phyloP scores from a whole-genome alignment of 2,329 filamentous ascomycete genomes.

The Laburnicola sp. region DNA sequence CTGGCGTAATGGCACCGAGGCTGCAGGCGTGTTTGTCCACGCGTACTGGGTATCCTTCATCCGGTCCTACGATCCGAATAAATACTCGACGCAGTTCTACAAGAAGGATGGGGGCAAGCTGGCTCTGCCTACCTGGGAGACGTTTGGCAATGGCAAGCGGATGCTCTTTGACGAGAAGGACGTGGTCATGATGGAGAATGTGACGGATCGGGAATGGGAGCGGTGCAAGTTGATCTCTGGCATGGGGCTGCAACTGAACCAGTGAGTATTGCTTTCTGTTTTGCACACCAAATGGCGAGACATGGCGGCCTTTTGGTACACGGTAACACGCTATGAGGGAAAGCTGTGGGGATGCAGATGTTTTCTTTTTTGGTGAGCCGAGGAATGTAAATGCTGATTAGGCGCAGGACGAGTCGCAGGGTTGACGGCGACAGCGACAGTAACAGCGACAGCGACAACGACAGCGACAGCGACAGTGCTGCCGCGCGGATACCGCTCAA shows the following conservation, averaged over 20 bases:
- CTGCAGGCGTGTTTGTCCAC: slow-evolving; percentile 36
- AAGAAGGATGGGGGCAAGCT: slow-evolving; percentile 19
- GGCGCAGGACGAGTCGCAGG: neutral
- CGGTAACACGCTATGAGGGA: too few species aligned
- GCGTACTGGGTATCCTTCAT: slow-evolving; percentile 54
- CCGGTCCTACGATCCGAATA: slow-evolving; percentile 46
- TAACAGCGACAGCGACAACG: too few species aligned
- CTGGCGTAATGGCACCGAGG: slow-evolving; percentile 42
- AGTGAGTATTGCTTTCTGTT: slow-evolving; percentile 28
- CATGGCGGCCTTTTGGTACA: too few species aligned
- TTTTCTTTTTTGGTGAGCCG: neutral
- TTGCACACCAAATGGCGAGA: too few species aligned
- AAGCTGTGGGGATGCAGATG: neutral
- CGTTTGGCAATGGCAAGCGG: slow-evolving; percentile 25
- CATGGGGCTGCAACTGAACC: slow-evolving; percentile 33
- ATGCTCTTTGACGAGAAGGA: slow-evolving; percentile 34
- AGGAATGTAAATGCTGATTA: slow-evolving; percentile 15
- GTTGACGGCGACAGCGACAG: too few species aligned
- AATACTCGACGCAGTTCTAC: slow-evolving; percentile 31
- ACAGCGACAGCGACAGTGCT: neutral
- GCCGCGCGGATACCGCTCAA: neutral
- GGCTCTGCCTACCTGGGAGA: slow-evolving; percentile 33
- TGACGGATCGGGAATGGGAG: slow-evolving; percentile 24
- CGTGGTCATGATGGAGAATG: slow-evolving; percentile 34
- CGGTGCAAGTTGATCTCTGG: slow-evolving; percentile 30